Evolutionary conservation across 768 basidiomycete species (phyloP).

Genomic region (Macrolepiota dolichaula): DNA sequence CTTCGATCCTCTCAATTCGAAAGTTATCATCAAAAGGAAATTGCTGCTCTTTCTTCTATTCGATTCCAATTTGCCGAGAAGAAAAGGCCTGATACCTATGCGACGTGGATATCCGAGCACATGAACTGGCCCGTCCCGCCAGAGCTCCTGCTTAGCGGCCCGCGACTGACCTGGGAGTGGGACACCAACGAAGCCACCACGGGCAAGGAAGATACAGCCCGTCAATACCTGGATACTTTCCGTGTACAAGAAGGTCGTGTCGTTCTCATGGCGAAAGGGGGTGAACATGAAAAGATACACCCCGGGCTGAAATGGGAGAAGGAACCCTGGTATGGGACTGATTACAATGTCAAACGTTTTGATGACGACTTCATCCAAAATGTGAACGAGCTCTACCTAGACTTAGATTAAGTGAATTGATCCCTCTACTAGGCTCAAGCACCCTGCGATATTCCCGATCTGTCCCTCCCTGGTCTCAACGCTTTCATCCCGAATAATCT

Average conservation of each 20-base stretch:
- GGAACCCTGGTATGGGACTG: conserved; percentile 93
- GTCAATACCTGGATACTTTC: conserved; percentile 59
- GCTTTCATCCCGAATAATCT: conserved; percentile 88
- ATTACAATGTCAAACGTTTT: conserved; percentile 73
- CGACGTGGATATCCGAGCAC: conserved; percentile 66
- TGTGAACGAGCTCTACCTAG: conserved; percentile 28
- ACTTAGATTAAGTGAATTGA: neutral
- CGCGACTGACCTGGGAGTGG: conserved; percentile 74
- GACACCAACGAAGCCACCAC: conserved; percentile 41
- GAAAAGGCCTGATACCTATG: conserved; percentile 74
- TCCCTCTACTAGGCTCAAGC: conserved; percentile 49
- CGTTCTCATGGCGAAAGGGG: conserved; percentile 76
- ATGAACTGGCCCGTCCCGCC: conserved; percentile 82
- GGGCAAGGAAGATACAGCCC: conserved; percentile 47
- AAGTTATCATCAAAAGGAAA: conserved; percentile 72
- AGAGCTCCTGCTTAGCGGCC: conserved; percentile 69
- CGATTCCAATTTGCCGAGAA: conserved; percentile 90
- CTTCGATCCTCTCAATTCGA: conserved; percentile 60
- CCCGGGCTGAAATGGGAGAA: conserved; percentile 53
- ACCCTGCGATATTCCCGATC: conserved; percentile 60
- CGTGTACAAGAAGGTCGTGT: conserved; percentile 59
- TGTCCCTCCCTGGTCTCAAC: conserved; percentile 82
- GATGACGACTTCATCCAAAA: conserved; percentile 57
- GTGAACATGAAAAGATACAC: conserved; percentile 51
- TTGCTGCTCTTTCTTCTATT: conserved; percentile 63